phyloP scores from a whole-genome alignment of 306 rosid species.

The Sicyos edulis region DNA sequence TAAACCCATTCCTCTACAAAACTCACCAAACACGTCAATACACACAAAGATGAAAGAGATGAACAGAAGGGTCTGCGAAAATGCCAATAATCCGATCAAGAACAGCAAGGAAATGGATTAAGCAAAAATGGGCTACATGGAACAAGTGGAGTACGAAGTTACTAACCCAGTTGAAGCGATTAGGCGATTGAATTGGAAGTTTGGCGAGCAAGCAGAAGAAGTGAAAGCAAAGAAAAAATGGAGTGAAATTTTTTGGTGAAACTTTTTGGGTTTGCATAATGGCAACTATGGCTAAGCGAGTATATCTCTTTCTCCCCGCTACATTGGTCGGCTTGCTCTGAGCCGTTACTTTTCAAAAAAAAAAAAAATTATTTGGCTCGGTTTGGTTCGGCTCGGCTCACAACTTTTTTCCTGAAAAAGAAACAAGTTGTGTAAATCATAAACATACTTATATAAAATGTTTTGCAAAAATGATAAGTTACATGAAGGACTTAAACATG shows the following conservation, averaged over 20 bases:
- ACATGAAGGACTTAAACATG: too few species aligned
- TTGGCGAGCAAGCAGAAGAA: not conserved
- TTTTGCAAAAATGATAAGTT: too few species aligned
- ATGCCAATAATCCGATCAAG: not conserved
- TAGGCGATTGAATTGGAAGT: slow-evolving; percentile 6
- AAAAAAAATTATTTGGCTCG: not conserved
- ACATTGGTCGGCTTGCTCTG: not conserved
- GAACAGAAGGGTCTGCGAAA: not conserved
- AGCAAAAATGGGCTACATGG: not conserved
- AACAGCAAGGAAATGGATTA: not conserved
- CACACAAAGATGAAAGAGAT: not conserved
- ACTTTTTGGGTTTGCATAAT: slow-evolving; percentile 3
- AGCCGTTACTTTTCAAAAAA: not conserved
- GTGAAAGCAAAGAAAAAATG: slow-evolving; percentile 18
- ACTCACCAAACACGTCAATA: slow-evolving; percentile 4
- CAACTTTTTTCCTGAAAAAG: too few species aligned
- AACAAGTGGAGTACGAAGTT: not conserved
- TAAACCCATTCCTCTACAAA: not conserved
- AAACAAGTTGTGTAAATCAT: too few species aligned
- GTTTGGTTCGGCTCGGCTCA: not conserved
- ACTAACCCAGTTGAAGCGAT: slow-evolving; percentile 5
- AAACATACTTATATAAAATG: too few species aligned
- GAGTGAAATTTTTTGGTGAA: not conserved
- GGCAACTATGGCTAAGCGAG: slow-evolving; percentile 6
- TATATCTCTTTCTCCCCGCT: slow-evolving; percentile 7